These are phyloP conservation scores for Dendrobium officinale DNA, from an alignment of 106 monocot genomes.

Conservation along the genomic window DNA sequence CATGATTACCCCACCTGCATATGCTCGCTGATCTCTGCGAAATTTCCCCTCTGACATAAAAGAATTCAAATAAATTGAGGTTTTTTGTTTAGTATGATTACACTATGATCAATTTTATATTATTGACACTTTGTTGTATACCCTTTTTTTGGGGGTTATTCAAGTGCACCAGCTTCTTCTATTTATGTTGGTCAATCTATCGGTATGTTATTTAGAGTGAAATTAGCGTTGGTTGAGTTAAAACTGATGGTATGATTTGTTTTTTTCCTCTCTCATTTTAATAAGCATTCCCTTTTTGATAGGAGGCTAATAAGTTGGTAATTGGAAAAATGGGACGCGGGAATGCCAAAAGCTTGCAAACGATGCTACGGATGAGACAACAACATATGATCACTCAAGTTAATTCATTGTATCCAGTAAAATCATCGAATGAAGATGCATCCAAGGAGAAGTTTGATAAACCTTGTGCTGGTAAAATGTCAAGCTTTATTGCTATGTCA, in stretches of 20 bases:
- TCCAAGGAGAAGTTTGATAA: slow-evolving; percentile 28
- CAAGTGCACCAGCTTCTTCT: background rate
- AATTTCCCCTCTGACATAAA: background rate
- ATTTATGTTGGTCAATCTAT: background rate
- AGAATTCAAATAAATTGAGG: background rate
- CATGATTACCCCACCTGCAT: no score
- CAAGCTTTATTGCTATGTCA: slow-evolving; percentile 16
- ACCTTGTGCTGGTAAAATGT: slow-evolving; percentile 20
- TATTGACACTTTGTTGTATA: background rate
- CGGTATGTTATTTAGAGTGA: background rate
- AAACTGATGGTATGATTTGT: background rate
- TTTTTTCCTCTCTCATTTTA: background rate
- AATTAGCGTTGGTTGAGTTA: background rate
- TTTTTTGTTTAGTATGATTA: background rate
- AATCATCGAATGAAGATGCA: slow-evolving; percentile 24
- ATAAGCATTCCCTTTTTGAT: slow-evolving; percentile 3
- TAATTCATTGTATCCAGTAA: slow-evolving; percentile 68
- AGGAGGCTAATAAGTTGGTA: slow-evolving; percentile 75
- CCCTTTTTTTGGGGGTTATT: background rate
- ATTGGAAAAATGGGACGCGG: slow-evolving; percentile 65
- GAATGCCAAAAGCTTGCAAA: slow-evolving; percentile 47
- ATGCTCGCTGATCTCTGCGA: no score
- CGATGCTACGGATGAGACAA: slow-evolving; percentile 59
- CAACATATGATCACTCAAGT: slow-evolving; percentile 82
- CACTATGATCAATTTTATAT: background rate